Evolutionary conservation across 768 basidiomycete genomes (phyloP), one percentile per base, ranked within the genome.

Genomic region (Lactifluus subvellereus): DNA sequence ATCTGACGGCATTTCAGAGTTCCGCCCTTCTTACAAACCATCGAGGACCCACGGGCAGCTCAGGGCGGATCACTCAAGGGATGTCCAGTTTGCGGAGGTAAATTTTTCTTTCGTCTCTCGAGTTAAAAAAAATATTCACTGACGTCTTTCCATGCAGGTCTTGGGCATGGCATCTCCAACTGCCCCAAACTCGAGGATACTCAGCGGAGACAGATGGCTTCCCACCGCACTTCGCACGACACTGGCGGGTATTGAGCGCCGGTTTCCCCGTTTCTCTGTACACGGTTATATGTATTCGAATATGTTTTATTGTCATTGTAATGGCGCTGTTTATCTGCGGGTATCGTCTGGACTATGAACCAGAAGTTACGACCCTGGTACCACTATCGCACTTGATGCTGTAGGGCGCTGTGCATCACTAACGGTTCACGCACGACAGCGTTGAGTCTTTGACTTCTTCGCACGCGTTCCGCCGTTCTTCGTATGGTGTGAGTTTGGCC

Each of bases 141-240:
- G 62, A 50, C 42, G 43, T 47, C 50, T n/a, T 55, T 35, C 62
- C 37, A 9, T 18, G 9, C 69, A 90, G 90, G 94, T 73, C 84
- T 99, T 60, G 97, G 96, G 18, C 97, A 99, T 69, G 86, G 85
- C 27, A 91, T 98, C 59, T 86, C 88, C 8, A 95, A 95, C 71
- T 99, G 97, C 71, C 97, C 97, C 20, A 99, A 98, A 75, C 78
- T 97, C 66, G 95, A 98, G 74, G 97, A 99, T 68, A 83, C 86
- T 0, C 93, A 97, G 71, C 79, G 95, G 56, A 77, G 97, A 69
- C 89, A 90, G 74, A 88, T 95, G 83, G 94, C 94, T 11, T 86
- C 89, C 27, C 93, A 96, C 70, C 78, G 92, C 48, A 82, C 82
- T 53, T 77, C 78, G 10, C 84, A 91, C 54, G 84, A 80, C 48